A percentile compares a stretch with the other conserved stretches of the same genome.
Conservation (phyloP, 306 rosid species). For the Lotus japonicus region DNA sequence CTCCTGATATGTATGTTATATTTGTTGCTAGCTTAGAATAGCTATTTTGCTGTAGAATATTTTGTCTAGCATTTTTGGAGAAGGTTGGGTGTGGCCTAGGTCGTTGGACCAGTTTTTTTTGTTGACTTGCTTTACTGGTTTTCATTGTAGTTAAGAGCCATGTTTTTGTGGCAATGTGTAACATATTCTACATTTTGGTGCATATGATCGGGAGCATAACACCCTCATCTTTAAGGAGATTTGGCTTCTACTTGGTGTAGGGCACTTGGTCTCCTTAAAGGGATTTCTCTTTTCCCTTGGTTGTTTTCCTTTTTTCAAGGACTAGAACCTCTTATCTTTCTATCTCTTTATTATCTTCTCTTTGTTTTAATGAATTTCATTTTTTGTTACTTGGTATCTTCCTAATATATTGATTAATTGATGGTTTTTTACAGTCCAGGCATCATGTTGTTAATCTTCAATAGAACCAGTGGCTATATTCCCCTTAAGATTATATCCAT, state of each 20-base stretch:
- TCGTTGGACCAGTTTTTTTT: neutral
- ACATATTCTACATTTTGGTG: neutral
- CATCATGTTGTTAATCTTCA: constrained; percentile 78
- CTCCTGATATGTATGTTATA: constrained; percentile 7
- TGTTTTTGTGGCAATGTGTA: neutral
- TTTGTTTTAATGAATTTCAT: neutral
- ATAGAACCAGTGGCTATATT: constrained; percentile 67
- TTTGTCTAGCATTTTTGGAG: neutral
- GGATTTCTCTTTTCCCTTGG: neutral
- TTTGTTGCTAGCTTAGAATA: neutral
- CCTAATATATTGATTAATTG: neutral
- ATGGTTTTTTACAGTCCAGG: constrained; percentile 60
- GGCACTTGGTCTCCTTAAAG: neutral
- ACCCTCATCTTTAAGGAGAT: constrained; percentile 8
- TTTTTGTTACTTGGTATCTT: neutral
- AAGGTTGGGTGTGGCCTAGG: neutral
- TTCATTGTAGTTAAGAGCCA: neutral
- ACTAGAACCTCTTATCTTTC: neutral
- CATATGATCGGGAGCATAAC: neutral
- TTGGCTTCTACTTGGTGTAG: neutral
- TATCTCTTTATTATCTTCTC: neutral
- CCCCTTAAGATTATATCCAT: constrained; percentile 88
- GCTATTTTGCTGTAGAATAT: neutral
- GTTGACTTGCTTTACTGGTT: neutral
- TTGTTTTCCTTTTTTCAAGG: neutral